Evolutionary conservation across 345 rosid genomes (phyloP).

Genomic region (Durio zibethinus): DNA sequence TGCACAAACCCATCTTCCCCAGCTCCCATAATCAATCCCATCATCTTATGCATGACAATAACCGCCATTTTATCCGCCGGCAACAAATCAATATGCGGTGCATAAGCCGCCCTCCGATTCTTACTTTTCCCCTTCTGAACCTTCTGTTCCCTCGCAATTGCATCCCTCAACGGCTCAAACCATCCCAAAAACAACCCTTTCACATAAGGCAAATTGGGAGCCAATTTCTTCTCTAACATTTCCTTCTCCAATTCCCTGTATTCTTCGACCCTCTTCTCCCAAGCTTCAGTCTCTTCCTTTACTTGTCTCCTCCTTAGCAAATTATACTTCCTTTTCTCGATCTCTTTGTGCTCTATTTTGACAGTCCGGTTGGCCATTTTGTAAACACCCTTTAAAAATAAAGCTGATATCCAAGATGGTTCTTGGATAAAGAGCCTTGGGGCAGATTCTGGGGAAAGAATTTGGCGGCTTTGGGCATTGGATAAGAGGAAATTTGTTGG

Average conservation of each 20-base stretch:
- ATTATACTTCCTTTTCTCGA: slow-evolving; percentile 59
- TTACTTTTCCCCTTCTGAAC: slow-evolving; percentile 52
- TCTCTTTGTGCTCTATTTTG: slow-evolving; percentile 50
- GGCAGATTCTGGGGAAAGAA: slow-evolving; percentile 22
- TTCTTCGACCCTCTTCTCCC: slow-evolving; percentile 80
- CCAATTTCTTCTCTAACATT: slow-evolving; percentile 75
- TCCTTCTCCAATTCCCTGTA: slow-evolving; percentile 66
- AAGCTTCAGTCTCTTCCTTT: slow-evolving; percentile 87
- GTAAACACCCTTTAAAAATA: slow-evolving; percentile 55
- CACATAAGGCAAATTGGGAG: slow-evolving; percentile 79
- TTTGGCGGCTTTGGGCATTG: slow-evolving; percentile 18
- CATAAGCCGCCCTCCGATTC: slow-evolving; percentile 70
- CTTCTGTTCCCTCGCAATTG: slow-evolving; percentile 69
- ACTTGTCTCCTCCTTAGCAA: slow-evolving; percentile 70
- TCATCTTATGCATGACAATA: slow-evolving; percentile 93
- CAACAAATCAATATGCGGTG: slow-evolving; percentile 69
- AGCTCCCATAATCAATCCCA: slow-evolving; percentile 70
- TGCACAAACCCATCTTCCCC: slow-evolving; percentile 65
- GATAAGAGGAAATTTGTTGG: slow-evolving; percentile 22
- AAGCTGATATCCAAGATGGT: slow-evolving; percentile 83
- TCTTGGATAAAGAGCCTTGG: slow-evolving; percentile 56
- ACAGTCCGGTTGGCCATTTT: slow-evolving; percentile 39
- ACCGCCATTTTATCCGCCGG: slow-evolving; percentile 94
- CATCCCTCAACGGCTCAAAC: slow-evolving; percentile 83
- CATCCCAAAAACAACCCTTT: slow-evolving; percentile 84